These are phyloP conservation scores for Chaetomiaceae sp. DNA, from an alignment of 2,329 filamentous ascomycete genomes.

Conservation along the genomic window DNA sequence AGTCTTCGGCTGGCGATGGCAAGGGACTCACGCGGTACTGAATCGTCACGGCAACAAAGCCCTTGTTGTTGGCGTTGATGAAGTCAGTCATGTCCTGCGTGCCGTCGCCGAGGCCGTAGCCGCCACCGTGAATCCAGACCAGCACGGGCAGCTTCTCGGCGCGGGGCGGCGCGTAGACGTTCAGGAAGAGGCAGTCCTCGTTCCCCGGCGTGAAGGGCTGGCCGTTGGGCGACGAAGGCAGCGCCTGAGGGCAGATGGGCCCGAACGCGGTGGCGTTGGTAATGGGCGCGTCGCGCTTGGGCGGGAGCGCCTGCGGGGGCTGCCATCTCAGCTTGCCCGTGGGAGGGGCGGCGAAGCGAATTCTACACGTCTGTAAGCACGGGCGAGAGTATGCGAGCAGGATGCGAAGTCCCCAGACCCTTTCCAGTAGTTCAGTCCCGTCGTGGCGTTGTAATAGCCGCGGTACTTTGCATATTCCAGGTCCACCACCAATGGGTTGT, in stretches of 20 bases:
- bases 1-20: not conserved
- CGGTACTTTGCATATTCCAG: slow-evolving; percentile 41
- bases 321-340: slow-evolving; percentile 39
- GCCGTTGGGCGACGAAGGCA: slow-evolving; percentile 21
- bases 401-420: slow-evolving; percentile 22
- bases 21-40: slow-evolving; percentile 37
- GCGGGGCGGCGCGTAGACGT: slow-evolving; percentile 38
- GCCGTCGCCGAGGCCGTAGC: slow-evolving; percentile 24
- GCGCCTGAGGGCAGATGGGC: slow-evolving; percentile 31
- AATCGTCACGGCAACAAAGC: slow-evolving; percentile 26
- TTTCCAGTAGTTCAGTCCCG: slow-evolving; percentile 39
- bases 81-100: slow-evolving; percentile 26
- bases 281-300: slow-evolving; percentile 25
- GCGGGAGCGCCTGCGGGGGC: slow-evolving; percentile 30
- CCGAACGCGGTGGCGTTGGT: slow-evolving; percentile 27
- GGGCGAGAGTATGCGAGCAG: not conserved
- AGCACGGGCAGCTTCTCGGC: slow-evolving; percentile 46
- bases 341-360: slow-evolving; percentile 40
- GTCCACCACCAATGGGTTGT: slow-evolving; percentile 30
- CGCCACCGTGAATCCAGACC: slow-evolving; percentile 41
- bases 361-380: slow-evolving; percentile 22
- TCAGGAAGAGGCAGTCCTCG: slow-evolving; percentile 39
- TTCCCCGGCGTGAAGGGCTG: slow-evolving; percentile 21
- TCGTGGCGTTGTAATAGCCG: slow-evolving; percentile 34
- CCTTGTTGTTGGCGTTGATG: slow-evolving; percentile 24